Conservation (phyloP, 2,329 filamentous ascomycete genomes). For the Lachnellula cervina region DNA sequence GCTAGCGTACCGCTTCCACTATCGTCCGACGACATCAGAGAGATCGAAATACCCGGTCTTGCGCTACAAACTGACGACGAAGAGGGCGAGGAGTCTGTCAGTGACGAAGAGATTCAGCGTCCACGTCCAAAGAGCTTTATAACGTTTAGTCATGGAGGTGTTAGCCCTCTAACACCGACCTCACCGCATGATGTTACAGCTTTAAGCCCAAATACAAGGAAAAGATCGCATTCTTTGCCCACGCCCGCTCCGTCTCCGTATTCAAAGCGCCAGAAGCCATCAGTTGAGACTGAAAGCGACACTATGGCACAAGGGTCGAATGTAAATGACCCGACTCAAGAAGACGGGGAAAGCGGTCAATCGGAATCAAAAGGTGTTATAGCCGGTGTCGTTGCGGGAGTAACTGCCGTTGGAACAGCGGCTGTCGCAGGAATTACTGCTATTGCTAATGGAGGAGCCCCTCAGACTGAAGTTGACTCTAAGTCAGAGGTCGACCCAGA, state of each 20-base stretch:
- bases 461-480: conserved; percentile 13
- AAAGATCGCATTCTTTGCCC: conserved; percentile 29
- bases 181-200: conserved; percentile 18
- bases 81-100: conserved; percentile 39
- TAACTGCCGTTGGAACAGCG: conserved; percentile 15
- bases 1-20: conserved; percentile 65
- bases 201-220: conserved; percentile 16
- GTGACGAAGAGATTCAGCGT: conserved; percentile 32
- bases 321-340: background rate
- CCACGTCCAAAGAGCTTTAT: conserved; percentile 39
- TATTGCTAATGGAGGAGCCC: conserved; percentile 18
- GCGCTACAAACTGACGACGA: conserved; percentile 60
- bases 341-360: background rate
- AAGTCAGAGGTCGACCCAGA: conserved; percentile 22
- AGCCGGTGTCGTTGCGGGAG: conserved; percentile 14
- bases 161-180: conserved; percentile 24
- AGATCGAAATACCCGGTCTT: conserved; percentile 75
- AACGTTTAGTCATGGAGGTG: conserved; percentile 33
- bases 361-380: conserved; percentile 5
- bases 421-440: conserved; percentile 19
- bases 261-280: conserved; percentile 14
- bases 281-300: conserved; percentile 1
- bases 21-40: conserved; percentile 62
- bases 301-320: background rate
- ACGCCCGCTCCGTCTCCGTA: conserved; percentile 19